Evolutionary conservation across 768 basidiomycete species (phyloP), one percentile per base, ranked within the genome.

Genomic region (Cystofilobasidium bisporidii): DNA sequence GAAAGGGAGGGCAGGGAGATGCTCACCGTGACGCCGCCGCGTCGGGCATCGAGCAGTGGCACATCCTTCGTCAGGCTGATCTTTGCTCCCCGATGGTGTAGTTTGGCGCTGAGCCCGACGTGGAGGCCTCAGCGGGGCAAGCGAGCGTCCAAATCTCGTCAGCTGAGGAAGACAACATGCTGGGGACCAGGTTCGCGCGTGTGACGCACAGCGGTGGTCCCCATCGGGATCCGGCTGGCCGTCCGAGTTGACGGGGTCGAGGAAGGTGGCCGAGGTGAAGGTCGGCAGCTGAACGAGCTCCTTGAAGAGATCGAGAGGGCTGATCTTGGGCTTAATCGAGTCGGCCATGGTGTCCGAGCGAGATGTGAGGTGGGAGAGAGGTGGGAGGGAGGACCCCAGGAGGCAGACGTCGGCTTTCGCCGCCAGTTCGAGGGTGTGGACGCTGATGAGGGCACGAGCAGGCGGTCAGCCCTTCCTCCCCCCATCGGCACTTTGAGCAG

Each of bases 231-330:
- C 43, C 4, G 43, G 4, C 18, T 15, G 17, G 20, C 43, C 43
- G 3, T 43, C 3, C 17, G 20, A 43, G 43, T 43, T 38, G 26
- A 26, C 24, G 12, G 22, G 63, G 11, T 50, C 48, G 26, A 64
- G 36, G 53, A 55, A 64, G 63, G 50, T 30, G 15, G 26, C 63
- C 14, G 33, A 38, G 50, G 50, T 55, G 50, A 28, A 64, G 0
- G 50, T 40, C 11, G 62, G 48, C 1, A 53, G 30, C 48, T 64
- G 50, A 14, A 18, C 24, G 50, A 64, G 36, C 38, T 56, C 38
- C 22, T 22, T 55, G 50, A 40, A 64, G 33, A 43, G 15, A 17
- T 40, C 36, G 33, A 56, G 33, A 6, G 63, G 32, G 20, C 45
- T 43, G 47, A 56, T 33, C 22, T 12, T 28, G 50, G 4, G 53